These are phyloP conservation scores for maize (Zea mays) DNA, from an alignment of 176 grass and related monocot genomes.

Conservation along the genomic window Zm-B73-REFERENCE-NAM-5.0 NC_050099.1:64408001-64408500, in stretches of 20 bases:
- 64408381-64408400: constrained; percentile 46
- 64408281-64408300: constrained; percentile 45
- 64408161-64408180: constrained; percentile 58
- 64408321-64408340: constrained; percentile 64
- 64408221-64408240: constrained; percentile 46
- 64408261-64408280: constrained; percentile 50
- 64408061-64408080: constrained; percentile 56
- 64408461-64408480: constrained; percentile 64
- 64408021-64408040: constrained; percentile 51
- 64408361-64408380: constrained; percentile 45
- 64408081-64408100: constrained; percentile 56
- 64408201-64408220: constrained; percentile 56
- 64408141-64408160: constrained; percentile 54
- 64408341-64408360: constrained; percentile 47
- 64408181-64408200: constrained; percentile 54
- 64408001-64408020: constrained; percentile 50
- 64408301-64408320: constrained; percentile 51
- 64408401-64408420: constrained; percentile 54
- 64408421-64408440: constrained; percentile 57
- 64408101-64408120: constrained; percentile 72
- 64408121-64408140: constrained; percentile 57
- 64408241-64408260: constrained; percentile 47
- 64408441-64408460: constrained; percentile 37
- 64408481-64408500: constrained; percentile 68
- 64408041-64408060: constrained; percentile 69